Evolutionary conservation across 2,329 filamentous ascomycete genomes (phyloP), one percentile per base, ranked within the genome.

Genomic region (Cercospora beticola): DNA sequence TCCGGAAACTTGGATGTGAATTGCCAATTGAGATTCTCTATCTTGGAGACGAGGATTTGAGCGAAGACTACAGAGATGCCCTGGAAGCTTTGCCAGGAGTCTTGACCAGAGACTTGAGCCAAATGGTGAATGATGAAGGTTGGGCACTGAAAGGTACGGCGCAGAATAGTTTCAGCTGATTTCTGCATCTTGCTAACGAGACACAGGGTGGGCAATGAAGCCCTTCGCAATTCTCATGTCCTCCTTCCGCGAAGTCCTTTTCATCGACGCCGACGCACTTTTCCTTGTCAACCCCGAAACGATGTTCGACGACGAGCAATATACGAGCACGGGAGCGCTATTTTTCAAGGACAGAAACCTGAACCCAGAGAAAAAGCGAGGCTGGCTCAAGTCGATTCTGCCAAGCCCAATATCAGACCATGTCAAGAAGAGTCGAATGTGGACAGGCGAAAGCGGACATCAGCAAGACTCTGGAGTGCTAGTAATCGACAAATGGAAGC

Each of bases 261-360:
- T 84, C 69, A 82, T 84, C 68, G 68, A 84, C 66, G 82, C 82
- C 0, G 83, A 84, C 67, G 74, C 75, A 2, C 68, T 71, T 18
- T 84, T 84, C 73, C 79, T 84, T 69, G 74, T 77, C 16, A 79
- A 83, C 65, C 83, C 82, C 0, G 79, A 78, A 62, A 66, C 75
- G 4, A 71, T 84, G n/a, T 83, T 84, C 71, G 78, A 80, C 0
- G 80, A 83, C 59, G 76, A 77, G n/a, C 77, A 76, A 2, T 84
- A 84, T 65, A 70, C 75, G 21, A 75, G 78, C 56, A 82, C 80
- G 0, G 83, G 82, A 4, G 81, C 82, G 4, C 71, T 84, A 7
- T 84, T 84, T 76, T 84, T 84, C 78, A 78, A 79, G 65, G 82
- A 84, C 69, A 77, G 83, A 10, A 74, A 82, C 1, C 79, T 83